phyloP scores from a whole-genome alignment of 139 green algal species.

The Chlamydomonas sp. region DNA sequence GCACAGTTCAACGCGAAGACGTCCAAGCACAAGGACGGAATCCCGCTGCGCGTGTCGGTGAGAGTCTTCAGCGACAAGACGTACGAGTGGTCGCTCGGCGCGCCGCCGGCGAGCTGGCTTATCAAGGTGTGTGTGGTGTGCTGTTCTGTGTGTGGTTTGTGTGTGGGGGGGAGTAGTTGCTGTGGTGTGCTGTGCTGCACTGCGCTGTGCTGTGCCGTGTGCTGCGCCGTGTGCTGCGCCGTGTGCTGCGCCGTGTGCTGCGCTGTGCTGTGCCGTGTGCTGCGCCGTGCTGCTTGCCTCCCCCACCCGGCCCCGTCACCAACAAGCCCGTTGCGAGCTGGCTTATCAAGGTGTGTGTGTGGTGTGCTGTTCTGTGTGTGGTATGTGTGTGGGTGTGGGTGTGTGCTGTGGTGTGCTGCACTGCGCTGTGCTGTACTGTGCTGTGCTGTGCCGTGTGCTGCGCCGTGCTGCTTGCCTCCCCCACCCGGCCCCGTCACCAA shows the following conservation, averaged over 20 bases:
- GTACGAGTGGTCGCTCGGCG: conserved; percentile 80
- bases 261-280: neutral
- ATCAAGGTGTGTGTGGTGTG: conserved; percentile 48
- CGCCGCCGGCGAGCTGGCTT: conserved; percentile 79
- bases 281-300: neutral
- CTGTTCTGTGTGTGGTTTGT: neutral
- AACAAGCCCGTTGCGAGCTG: conserved; percentile 51
- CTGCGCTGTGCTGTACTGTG: neutral
- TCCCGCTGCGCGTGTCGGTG: conserved; percentile 36
- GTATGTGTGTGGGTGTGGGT: neutral
- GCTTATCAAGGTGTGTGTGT: conserved; percentile 60
- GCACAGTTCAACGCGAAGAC: conserved; percentile 97
- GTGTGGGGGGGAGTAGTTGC: neutral
- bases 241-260: neutral
- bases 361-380: neutral
- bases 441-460: neutral
- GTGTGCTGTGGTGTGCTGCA: neutral
- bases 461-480: neutral
- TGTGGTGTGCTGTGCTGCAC: neutral
- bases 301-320: conserved; percentile 38
- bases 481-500: conserved; percentile 37
- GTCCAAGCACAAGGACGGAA: conserved; percentile 61
- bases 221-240: no score
- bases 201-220: neutral
- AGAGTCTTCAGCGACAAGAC: conserved; percentile 74